A percentile compares a stretch with the other conserved stretches of the same genome.
Conservation (phyloP, 768 basidiomycete species). For the Omphalotus guepiniiformis region DNA sequence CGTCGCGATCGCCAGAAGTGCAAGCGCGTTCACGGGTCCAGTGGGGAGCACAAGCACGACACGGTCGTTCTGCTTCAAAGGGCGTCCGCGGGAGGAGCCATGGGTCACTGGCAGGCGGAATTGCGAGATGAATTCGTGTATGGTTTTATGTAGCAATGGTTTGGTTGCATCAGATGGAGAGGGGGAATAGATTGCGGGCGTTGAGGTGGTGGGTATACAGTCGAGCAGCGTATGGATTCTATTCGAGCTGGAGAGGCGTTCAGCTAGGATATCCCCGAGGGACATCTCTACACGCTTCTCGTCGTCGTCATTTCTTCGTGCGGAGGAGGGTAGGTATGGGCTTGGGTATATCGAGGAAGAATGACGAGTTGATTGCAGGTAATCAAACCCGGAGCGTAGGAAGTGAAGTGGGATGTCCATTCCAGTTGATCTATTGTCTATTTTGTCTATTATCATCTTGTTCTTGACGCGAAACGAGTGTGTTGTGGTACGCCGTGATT, state of each 20-base stretch:
- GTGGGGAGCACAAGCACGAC: slow-evolving; percentile 41
- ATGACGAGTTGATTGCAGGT: no score
- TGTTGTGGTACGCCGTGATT: no score
- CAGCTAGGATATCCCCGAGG: not conserved
- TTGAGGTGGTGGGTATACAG: slow-evolving; percentile 29
- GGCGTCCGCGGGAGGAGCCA: slow-evolving; percentile 5
- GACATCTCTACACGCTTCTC: no score
- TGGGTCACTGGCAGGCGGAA: slow-evolving; percentile 35
- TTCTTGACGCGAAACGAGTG: no score
- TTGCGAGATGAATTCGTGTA: slow-evolving; percentile 33
- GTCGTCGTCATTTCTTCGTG: no score
- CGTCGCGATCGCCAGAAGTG: slow-evolving; percentile 34
- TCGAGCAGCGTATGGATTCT: slow-evolving; percentile 30
- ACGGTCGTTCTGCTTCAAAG: slow-evolving; percentile 38
- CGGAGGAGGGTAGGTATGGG: no score
- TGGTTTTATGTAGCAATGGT: slow-evolving; percentile 30
- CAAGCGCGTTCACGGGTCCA: slow-evolving; percentile 42
- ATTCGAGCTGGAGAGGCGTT: not conserved
- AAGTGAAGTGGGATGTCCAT: no score
- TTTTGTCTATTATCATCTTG: no score
- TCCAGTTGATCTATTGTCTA: no score
- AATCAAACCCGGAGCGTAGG: no score
- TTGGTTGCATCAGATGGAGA: slow-evolving; percentile 27
- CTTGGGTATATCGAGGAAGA: no score
- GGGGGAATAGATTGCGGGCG: slow-evolving; percentile 35